Conservation (phyloP, 75 land plant species). For the Isoetes taiwanensis region DNA sequence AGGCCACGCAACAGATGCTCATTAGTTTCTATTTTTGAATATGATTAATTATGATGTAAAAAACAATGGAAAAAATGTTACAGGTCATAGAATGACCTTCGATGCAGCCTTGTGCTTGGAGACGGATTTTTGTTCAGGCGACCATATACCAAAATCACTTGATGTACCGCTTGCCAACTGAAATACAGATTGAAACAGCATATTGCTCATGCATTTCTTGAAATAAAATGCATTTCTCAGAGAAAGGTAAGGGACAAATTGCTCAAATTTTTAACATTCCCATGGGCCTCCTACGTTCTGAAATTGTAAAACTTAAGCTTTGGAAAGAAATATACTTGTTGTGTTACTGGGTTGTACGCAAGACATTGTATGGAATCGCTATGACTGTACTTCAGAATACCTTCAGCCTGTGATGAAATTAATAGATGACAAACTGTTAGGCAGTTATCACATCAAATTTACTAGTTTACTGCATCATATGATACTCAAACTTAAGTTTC, state of each 20-base stretch:
- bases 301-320: not conserved
- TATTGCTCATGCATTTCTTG: not conserved
- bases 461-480: no score
- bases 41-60: not conserved
- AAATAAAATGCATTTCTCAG: not conserved
- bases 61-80: not conserved
- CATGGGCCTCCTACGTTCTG: not conserved
- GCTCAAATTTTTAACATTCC: not conserved
- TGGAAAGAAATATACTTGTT: constrained; percentile 15
- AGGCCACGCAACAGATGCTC: not conserved
- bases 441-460: no score
- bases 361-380: constrained; percentile 28
- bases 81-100: no score
- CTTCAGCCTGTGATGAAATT: constrained; percentile 25
- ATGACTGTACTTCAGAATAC: constrained; percentile 33
- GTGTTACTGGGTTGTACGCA: constrained; percentile 33
- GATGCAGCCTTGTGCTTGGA: constrained; percentile 22
- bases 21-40: not conserved
- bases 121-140: constrained; percentile 35
- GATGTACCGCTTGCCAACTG: constrained; percentile 33
- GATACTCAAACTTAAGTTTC: no score
- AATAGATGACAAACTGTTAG: no score
- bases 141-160: constrained; percentile 31
- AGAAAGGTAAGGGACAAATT: not conserved
- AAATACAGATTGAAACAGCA: not conserved